phyloP scores from a whole-genome alignment of 2,329 filamentous ascomycete genomes.

The Colletotrichum coccodes region DNA sequence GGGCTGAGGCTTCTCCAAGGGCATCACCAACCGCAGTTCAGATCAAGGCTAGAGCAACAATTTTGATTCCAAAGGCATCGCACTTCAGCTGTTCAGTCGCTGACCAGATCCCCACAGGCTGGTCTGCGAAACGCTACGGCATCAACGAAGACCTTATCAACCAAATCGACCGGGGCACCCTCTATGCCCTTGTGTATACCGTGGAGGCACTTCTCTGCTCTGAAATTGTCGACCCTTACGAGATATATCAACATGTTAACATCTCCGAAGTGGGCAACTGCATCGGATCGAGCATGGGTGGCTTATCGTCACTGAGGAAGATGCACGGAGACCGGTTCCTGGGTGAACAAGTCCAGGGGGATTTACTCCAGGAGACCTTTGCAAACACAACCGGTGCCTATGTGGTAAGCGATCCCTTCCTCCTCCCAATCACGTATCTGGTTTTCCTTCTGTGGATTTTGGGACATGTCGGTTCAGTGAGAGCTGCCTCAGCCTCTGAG shows the following conservation, averaged over 20 bases:
- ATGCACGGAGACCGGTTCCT: constrained; percentile 44
- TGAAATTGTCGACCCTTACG: constrained; percentile 77
- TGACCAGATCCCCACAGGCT: constrained; percentile 95
- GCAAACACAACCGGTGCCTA: constrained; percentile 47
- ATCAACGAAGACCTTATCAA: constrained; percentile 97
- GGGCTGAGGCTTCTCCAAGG: no score
- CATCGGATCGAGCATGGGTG: constrained; percentile 45
- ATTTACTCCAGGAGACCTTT: constrained; percentile 48
- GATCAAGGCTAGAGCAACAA: constrained; percentile 91
- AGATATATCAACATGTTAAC: constrained; percentile 47
- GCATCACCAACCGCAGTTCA: constrained; percentile 94
- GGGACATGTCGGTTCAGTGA: no score
- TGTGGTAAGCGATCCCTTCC: no score
- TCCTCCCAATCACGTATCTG: no score
- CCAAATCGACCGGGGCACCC: constrained; percentile 94
- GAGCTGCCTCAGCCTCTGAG: no score
- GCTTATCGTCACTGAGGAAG: constrained; percentile 37
- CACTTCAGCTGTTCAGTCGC: constrained; percentile 96
- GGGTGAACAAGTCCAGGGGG: constrained; percentile 42
- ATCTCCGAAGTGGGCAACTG: constrained; percentile 46
- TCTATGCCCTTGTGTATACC: constrained; percentile 93
- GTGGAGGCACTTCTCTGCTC: constrained; percentile 89
- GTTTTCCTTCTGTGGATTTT: no score
- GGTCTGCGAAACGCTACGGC: constrained; percentile 96
- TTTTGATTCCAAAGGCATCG: constrained; percentile 95